These are phyloP conservation scores for Erigeron canadensis DNA, from an alignment of 129 eudicot genomes.

Conservation along the genomic window DNA sequence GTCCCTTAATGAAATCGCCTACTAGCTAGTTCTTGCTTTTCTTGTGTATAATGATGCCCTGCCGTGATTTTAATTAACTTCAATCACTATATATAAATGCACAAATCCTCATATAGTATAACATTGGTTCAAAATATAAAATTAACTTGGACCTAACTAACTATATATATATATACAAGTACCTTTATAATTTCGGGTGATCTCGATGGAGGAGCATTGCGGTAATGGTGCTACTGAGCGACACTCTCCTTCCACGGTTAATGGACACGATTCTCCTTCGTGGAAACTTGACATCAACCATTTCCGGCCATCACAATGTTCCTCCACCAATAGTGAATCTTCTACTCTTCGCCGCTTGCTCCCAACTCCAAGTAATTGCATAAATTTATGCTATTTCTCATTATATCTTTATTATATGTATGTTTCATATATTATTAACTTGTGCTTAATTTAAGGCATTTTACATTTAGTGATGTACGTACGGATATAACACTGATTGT, in stretches of 20 bases:
- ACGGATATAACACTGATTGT: too few species aligned
- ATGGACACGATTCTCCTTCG: constrained; percentile 7
- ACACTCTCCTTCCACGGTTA: neutral
- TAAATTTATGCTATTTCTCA: neutral
- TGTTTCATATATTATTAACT: neutral
- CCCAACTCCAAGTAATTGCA: constrained; percentile 28
- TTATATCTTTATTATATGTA: neutral
- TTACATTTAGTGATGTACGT: too few species aligned
- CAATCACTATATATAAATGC: constrained; percentile 10
- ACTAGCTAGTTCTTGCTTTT: neutral
- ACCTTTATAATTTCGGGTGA: neutral
- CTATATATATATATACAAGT: neutral
- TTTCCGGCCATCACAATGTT: constrained; percentile 20
- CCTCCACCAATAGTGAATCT: neutral
- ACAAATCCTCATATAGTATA: neutral
- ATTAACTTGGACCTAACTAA: neutral
- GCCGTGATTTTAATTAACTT: neutral
- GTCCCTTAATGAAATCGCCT: constrained; percentile 27
- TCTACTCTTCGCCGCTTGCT: constrained; percentile 14
- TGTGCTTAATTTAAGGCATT: too few species aligned
- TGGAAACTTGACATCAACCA: constrained; percentile 35
- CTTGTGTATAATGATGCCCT: neutral
- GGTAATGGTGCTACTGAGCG: constrained; percentile 1
- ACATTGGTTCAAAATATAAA: neutral
- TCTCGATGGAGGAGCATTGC: constrained; percentile 26